A percentile compares a stretch with the other conserved stretches of the same genome.
Conservation (phyloP, 2,329 filamentous ascomycete species). For the Xylariaceae sp. region DNA sequence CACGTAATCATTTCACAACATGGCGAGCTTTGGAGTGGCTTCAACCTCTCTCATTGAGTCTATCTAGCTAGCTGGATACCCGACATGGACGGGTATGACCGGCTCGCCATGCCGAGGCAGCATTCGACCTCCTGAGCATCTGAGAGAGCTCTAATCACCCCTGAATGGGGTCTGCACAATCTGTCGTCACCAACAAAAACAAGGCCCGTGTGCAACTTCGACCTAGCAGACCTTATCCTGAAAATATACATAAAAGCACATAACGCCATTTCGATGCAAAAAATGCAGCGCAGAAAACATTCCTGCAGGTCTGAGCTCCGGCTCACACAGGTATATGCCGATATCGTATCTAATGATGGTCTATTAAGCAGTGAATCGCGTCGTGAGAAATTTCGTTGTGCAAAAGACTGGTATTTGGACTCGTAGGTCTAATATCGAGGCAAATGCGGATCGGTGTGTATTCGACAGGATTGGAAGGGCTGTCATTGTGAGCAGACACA, state of each 20-base stretch:
- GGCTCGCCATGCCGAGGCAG: no score
- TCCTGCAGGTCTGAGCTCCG: background rate
- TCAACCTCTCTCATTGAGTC: no score
- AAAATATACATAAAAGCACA: background rate
- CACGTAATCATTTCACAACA: no score
- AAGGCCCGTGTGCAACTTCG: no score
- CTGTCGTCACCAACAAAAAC: no score
- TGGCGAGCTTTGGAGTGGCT: no score
- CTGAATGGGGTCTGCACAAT: no score
- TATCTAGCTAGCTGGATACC: no score
- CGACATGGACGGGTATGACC: no score
- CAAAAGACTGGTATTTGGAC: background rate
- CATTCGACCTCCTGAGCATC: no score
- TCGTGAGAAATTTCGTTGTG: background rate
- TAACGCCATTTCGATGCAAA: slow-evolving; percentile 16
- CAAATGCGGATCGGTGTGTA: slow-evolving; percentile 9
- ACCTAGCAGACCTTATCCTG: no score
- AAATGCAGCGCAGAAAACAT: slow-evolving; percentile 1
- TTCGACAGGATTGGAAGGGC: background rate
- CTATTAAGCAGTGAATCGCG: slow-evolving; percentile 8
- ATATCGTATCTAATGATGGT: slow-evolving; percentile 25
- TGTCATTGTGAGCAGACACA: background rate
- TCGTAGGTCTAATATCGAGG: slow-evolving; percentile 10
- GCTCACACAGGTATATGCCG: slow-evolving; percentile 8
- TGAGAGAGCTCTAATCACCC: no score